Base-by-base conservation (phyloP, 192 early-diverging fungal genomes). In the Coemansia sp. region DNA sequence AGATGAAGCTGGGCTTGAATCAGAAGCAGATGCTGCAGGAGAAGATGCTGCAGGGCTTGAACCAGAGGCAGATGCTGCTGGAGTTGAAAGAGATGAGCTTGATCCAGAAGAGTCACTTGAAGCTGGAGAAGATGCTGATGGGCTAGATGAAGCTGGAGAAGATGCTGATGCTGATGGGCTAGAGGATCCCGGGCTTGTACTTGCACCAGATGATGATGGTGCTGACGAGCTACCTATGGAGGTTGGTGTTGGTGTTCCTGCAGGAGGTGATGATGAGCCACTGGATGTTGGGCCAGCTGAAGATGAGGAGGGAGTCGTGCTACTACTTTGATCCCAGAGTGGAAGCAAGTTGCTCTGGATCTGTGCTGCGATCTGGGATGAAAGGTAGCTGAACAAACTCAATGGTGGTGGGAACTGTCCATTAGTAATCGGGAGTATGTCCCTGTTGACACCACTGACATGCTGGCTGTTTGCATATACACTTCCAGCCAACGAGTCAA, bases 321-420 rank as follows among this genome's bases (percentile, higher is more conserved):
- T 21, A 18, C 18, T 43, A 3, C 7, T 16, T 23, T 29, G 39
- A 10, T 53, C 62, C 56, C 56, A 63, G 18, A 57, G 40, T 16
- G 34, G 71, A 30, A 33, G 15, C 13, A 59, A 3, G 37, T 70
- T 34, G 55, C 59, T 52, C 10, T 39, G 30, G 40, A 70, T 63
- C 48, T 57, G 55, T 2, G 30, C 21, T 3, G 42, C 33, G 2
- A 70, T 20, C 35, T 55, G 40, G 43, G 67, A 73, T 2, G 67
- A 59, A 33, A 78, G 45, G 23, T 66, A 78, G 13, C 48, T 61
- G 15, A 78, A 65, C 15, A 72, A 21, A 25, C 59, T 72, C 23
- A 40, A 37, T 4, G 58, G 26, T 21, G 63, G 63, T 1, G 70
- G 62, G 26, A 66, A 30, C 12, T 33, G 52, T 16, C 34, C 26